Evolutionary conservation across 1,284 basidiomycete species (phyloP), one percentile per base, ranked within the genome.

Genomic region (Tylopilus orsonianus): DNA sequence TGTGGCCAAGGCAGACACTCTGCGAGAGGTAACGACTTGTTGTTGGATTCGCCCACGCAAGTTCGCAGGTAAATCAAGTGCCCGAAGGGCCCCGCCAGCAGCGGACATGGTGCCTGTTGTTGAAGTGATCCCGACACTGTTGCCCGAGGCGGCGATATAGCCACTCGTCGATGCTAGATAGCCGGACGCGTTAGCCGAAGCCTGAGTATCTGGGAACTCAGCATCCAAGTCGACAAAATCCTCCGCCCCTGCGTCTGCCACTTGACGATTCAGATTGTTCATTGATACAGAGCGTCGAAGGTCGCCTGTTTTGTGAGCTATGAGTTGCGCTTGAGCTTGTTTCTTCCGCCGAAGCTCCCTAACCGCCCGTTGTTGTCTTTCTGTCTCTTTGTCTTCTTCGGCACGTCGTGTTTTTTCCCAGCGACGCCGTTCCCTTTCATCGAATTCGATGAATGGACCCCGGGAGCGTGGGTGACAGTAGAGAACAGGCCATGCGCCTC

Each of bases 41-140:
- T 79, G 77, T 56, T 83, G 79, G 48, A 84, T 69, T 48, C 78
- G 74, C n/a, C 75, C 78, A 46, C 72, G 76, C 45, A 90, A 64
- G 24, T 72, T 65, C 2, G 77, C 65, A 8, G 84, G 77, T 14
- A 86, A 65, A 41, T 79, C 73, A 27, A 74, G 53, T 29, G 71
- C 71, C 38, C 69, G 70, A 49, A 74, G 68, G 2, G 71, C 63
- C 20, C 72, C 68, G 5, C 77, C 77, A 16, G 76, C 71, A 16
- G 85, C 89, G 5, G 95, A 97, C 0, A 95, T 94, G 59, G 97
- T 85, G 23, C 83, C 80, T 43, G 68, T 68, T 12, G 90, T 91
- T 4, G 95, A 97, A 2, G 96, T 94, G 62, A 98, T 85, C 35
- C 83, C 79, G 41, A 98, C 91, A 56, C 92, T 96, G 70, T 99